phyloP scores from a whole-genome alignment of 305 asterid genomes.

The Solanum hybrid region DNA sequence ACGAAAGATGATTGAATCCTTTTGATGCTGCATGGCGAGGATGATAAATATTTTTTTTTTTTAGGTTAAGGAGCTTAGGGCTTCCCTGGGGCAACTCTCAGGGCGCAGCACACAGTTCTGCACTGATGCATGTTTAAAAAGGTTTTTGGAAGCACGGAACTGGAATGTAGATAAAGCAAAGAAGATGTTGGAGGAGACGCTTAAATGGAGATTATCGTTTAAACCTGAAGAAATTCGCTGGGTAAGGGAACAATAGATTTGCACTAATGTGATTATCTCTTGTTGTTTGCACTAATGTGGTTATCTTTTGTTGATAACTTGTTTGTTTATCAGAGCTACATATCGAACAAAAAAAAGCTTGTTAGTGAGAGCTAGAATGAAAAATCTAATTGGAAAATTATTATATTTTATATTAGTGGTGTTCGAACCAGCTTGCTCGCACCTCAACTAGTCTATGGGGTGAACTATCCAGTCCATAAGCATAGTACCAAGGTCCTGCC shows the following conservation, averaged over 20 bases:
- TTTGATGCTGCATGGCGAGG: neutral
- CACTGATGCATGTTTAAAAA: conserved; percentile 67
- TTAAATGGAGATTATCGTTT: conserved; percentile 74
- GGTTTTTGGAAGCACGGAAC: conserved; percentile 79
- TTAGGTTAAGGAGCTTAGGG: conserved; percentile 74
- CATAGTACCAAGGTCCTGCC: neutral
- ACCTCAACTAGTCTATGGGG: neutral
- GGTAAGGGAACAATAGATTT: conserved; percentile 35
- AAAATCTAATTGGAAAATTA: neutral
- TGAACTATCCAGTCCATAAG: neutral
- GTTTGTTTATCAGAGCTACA: neutral
- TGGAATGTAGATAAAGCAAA: conserved; percentile 79
- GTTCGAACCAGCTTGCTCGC: neutral
- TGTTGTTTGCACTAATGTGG: neutral
- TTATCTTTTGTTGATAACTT: neutral
- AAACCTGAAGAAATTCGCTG: conserved; percentile 98
- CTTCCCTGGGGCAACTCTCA: conserved; percentile 68
- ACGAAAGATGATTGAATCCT: neutral
- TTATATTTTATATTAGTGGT: neutral
- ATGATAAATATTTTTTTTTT: neutral
- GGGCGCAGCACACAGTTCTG: conserved; percentile 60
- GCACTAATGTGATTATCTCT: neutral
- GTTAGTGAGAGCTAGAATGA: neutral
- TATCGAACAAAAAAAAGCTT: neutral
- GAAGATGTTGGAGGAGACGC: conserved; percentile 87